phyloP scores from a whole-genome alignment of 2,329 filamentous ascomycete species.

The Monilinia fructigena region DNA sequence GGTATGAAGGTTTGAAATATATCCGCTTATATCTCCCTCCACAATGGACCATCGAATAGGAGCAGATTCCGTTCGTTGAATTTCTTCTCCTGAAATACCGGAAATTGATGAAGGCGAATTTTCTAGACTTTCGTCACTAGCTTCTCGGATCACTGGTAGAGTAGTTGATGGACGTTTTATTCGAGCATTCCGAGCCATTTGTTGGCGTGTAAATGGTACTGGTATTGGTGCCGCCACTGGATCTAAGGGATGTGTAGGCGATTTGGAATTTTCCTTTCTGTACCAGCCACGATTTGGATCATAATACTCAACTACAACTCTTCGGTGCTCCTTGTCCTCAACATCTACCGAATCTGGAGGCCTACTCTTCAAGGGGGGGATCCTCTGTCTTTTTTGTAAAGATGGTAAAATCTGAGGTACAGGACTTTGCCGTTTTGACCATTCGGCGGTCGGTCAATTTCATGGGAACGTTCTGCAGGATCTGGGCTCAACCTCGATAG shows the following conservation, averaged over 20 bases:
- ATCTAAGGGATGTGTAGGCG: background rate
- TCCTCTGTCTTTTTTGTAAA: background rate
- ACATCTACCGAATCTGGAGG: no score
- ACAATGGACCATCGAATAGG: background rate
- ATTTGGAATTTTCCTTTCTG: conserved; percentile 18
- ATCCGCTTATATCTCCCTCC: background rate
- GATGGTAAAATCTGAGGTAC: background rate
- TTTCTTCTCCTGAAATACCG: background rate
- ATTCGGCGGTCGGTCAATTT: background rate
- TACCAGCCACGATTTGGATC: conserved; percentile 28
- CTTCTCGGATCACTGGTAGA: conserved; percentile 25
- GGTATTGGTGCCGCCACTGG: background rate
- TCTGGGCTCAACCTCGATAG: background rate
- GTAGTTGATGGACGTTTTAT: conserved; percentile 34
- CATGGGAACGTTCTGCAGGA: background rate
- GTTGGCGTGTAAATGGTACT: conserved; percentile 27
- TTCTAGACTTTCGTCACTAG: background rate
- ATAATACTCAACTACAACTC: conserved; percentile 27
- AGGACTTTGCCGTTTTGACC: conserved; percentile 1
- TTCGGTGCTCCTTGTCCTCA: background rate
- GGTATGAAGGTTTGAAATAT: background rate
- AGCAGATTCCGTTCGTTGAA: conserved; percentile 15
- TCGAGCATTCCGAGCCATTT: conserved; percentile 33
- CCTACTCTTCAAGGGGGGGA: background rate
- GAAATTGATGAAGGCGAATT: background rate